Base-by-base conservation (phyloP, 2,329 filamentous ascomycete genomes). In the Chaetothyriales sp. region DNA sequence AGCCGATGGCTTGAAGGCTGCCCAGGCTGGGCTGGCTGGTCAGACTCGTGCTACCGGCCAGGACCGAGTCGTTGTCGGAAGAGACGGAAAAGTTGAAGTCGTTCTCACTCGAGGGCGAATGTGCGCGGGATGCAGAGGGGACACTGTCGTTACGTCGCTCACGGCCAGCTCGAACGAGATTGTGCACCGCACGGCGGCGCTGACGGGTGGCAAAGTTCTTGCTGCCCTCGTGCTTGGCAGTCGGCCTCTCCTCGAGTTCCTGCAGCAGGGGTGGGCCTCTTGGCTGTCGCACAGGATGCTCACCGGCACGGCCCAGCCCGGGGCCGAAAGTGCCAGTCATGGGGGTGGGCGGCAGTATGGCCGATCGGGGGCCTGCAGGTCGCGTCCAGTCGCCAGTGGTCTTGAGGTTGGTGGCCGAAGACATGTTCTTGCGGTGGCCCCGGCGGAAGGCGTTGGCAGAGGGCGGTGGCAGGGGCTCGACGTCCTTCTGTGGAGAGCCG, bases 181-280 rank as follows among this genome's bases (percentile, higher is more conserved):
- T 95, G 72, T 89, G 83, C 45, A 98, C 82, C 22, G 92, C 92
- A 62, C 86, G 89, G 58, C 90, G 88, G 54, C 92, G 88, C 63
- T 94, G 89, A 56, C 92, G 89, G 51, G 89, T 82, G 9, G 86
- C 85, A 70, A 98, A 98, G 73, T 98, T 98, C 80, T 95, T 74
- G 81, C 90, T 95, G 20, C 90, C 92, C 67, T 97, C 90, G 58
- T 90, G 81, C 72, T 89, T 95, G 60, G 87, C 83, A 7, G 90
- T 97, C 1, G 92, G 92, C 70, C 89, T 92, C 18, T 83, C 78
- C 63, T 84, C 80, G 54, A 98, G 81, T 71, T 98, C 92, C 60
- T 98, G 92, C 48, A 97, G 77, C 13, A 86, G 82, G 13, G 92
- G 92, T 20, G 92, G 92, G 4, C 89, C 89, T 58, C 89, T 87